Percentiles rank a stretch among this genome's conserved stretches.
Evolutionary conservation across 2,329 filamentous ascomycete genomes (phyloP).

Genomic region (Proliferodiscus dingleyae): DNA sequence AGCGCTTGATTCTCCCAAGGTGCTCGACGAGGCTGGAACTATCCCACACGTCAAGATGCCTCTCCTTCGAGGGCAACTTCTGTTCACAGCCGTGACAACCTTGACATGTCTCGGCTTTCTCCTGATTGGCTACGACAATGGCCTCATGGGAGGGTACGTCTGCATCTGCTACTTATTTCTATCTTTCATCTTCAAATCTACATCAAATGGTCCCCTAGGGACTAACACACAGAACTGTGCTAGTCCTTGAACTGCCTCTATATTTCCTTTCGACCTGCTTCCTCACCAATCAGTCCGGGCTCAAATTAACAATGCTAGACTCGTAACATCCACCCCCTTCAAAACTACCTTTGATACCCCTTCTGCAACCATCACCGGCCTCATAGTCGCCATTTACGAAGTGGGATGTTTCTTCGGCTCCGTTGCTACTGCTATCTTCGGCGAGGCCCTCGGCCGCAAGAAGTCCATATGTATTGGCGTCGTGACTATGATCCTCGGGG

Average conservation of each 20-base stretch:
- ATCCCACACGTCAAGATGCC: conserved; percentile 4
- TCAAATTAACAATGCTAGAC: neutral
- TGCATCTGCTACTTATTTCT: conserved; percentile 7
- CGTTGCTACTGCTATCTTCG: conserved; percentile 42
- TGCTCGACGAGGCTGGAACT: no score
- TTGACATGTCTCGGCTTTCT: conserved; percentile 44
- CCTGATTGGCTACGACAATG: conserved; percentile 45
- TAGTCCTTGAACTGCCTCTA: no score
- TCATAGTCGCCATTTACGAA: conserved; percentile 45
- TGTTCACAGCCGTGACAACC: conserved; percentile 39
- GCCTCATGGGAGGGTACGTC: conserved; percentile 39
- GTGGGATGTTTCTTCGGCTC: conserved; percentile 49
- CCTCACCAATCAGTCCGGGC: neutral
- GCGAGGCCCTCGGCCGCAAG: conserved; percentile 49
- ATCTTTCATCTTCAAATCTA: neutral
- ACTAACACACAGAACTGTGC: no score
- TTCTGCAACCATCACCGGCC: conserved; percentile 37
- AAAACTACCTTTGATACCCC: conserved; percentile 38
- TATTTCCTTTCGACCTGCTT: neutral
- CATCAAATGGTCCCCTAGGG: no score
- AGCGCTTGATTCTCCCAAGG: no score
- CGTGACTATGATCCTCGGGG: conserved; percentile 52
- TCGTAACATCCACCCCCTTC: conserved; percentile 33
- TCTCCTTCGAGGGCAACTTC: conserved; percentile 20
- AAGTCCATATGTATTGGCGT: conserved; percentile 52